These are phyloP conservation scores for Salvia hispanica DNA, from an alignment of 257 asterid species.

Conservation along the genomic window DNA sequence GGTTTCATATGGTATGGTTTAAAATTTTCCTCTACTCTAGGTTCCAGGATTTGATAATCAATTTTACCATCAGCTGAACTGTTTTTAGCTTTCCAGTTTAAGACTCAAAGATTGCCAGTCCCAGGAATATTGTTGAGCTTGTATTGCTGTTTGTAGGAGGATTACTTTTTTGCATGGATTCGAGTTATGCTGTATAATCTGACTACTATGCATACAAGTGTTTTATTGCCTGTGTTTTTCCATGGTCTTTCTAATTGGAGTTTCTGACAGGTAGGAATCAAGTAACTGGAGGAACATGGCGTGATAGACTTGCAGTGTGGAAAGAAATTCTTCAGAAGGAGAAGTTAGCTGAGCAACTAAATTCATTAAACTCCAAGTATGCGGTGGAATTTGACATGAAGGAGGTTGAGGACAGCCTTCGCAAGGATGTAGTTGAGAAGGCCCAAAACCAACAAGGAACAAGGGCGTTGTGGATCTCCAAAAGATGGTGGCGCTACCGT, in stretches of 20 bases:
- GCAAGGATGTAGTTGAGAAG: constrained; percentile 81
- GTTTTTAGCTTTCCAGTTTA: constrained; percentile 15
- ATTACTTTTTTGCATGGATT: constrained; percentile 19
- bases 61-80: constrained; percentile 14
- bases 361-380: constrained; percentile 65
- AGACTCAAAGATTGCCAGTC: constrained; percentile 14
- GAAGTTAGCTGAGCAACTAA: constrained; percentile 68
- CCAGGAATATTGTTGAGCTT: constrained; percentile 26
- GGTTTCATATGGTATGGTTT: constrained; percentile 26
- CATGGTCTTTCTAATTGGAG: constrained; percentile 27
- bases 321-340: constrained; percentile 74
- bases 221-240: constrained; percentile 15
- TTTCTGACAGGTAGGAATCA: constrained; percentile 51
- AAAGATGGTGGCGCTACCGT: constrained; percentile 99
- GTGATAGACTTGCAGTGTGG: constrained; percentile 84
- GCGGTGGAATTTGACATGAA: constrained; percentile 97
- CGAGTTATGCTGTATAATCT: not conserved
- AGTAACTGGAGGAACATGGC: constrained; percentile 76
- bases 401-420: constrained; percentile 94
- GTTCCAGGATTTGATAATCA: constrained; percentile 21
- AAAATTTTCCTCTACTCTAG: not conserved
- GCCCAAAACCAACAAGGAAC: constrained; percentile 61
- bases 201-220: constrained; percentile 16
- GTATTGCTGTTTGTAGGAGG: constrained; percentile 24
- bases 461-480: constrained; percentile 90